These are phyloP conservation scores for Akanthomyces muscarius DNA, from an alignment of 2,329 filamentous ascomycete species.

Conservation along the genomic window DNA sequence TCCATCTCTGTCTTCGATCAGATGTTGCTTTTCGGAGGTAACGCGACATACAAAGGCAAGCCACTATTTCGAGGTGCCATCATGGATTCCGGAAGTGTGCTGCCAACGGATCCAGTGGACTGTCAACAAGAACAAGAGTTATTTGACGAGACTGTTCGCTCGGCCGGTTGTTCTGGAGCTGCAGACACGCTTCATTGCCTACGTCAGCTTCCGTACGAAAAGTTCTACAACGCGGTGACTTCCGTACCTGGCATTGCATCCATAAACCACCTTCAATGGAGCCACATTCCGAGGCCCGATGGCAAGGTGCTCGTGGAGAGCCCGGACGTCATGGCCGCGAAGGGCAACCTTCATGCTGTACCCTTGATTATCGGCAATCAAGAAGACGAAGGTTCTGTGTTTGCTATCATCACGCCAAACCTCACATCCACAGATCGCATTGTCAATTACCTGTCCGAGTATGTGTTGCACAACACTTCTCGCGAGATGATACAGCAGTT, in stretches of 20 bases:
- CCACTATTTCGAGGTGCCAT: slow-evolving; percentile 61
- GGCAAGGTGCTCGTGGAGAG: background rate
- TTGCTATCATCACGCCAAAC: background rate
- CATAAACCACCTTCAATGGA: background rate
- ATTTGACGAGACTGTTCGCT: slow-evolving; percentile 48
- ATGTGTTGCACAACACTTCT: background rate
- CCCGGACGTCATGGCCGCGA: background rate
- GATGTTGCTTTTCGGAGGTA: slow-evolving; percentile 57
- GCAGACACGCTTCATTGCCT: slow-evolving; percentile 62
- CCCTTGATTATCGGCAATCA: slow-evolving; percentile 4
- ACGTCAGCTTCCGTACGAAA: slow-evolving; percentile 53
- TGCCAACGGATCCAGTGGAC: slow-evolving; percentile 50
- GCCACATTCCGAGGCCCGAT: background rate
- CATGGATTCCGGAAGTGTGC: slow-evolving; percentile 56
- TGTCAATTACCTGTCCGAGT: background rate
- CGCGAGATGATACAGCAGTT: background rate
- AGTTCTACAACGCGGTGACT: background rate
- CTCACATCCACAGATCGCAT: background rate
- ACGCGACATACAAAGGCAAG: slow-evolving; percentile 59
- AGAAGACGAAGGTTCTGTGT: slow-evolving; percentile 9
- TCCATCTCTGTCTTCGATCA: slow-evolving; percentile 61
- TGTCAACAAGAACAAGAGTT: slow-evolving; percentile 49
- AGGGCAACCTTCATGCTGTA: background rate
- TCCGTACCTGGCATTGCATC: background rate
- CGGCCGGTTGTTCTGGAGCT: background rate